These are phyloP conservation scores for Batkoa obscura DNA, from an alignment of 371 early-diverging fungal species.

Conservation along the genomic window DNA sequence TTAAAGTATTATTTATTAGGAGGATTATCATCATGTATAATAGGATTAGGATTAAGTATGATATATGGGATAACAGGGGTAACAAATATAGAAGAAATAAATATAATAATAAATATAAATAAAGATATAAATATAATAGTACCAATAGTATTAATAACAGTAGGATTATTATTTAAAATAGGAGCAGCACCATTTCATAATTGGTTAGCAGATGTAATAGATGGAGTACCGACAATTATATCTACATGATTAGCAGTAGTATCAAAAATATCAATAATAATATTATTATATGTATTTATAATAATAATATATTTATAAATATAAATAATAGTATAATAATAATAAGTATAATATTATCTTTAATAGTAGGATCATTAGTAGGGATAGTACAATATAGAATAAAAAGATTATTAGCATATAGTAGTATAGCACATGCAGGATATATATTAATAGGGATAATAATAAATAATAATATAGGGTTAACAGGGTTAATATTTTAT, in stretches of 20 bases:
- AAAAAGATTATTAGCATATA: conserved; percentile 26
- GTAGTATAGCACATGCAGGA: conserved; percentile 17
- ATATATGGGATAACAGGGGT: conserved; percentile 17
- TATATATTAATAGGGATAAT: conserved; percentile 7
- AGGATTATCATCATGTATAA: conserved; percentile 17
- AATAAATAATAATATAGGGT: conserved; percentile 12
- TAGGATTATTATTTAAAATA: conserved; percentile 6
- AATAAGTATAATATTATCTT: conserved; percentile 13
- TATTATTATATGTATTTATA: conserved; percentile 7
- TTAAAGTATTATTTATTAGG: conserved; percentile 19
- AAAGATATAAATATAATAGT: not conserved
- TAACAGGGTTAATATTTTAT: conserved; percentile 16
- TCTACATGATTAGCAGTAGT: conserved; percentile 10
- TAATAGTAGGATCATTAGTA: conserved; percentile 9
- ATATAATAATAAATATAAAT: not conserved
- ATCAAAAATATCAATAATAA: conserved; percentile 10
- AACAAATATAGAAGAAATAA: conserved; percentile 14
- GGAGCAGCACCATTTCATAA: conserved; percentile 5
- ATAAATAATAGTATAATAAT: conserved; percentile 13
- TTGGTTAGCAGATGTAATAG: conserved; percentile 8
- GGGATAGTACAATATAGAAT: conserved; percentile 13
- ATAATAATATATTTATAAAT: conserved; percentile 5
- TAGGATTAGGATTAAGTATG: conserved; percentile 16
- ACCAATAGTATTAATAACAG: not conserved
- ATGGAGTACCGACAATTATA: conserved; percentile 10